Evolutionary conservation across 75 land plant species (phyloP).

Genomic region (Pinus albicaulis): DNA sequence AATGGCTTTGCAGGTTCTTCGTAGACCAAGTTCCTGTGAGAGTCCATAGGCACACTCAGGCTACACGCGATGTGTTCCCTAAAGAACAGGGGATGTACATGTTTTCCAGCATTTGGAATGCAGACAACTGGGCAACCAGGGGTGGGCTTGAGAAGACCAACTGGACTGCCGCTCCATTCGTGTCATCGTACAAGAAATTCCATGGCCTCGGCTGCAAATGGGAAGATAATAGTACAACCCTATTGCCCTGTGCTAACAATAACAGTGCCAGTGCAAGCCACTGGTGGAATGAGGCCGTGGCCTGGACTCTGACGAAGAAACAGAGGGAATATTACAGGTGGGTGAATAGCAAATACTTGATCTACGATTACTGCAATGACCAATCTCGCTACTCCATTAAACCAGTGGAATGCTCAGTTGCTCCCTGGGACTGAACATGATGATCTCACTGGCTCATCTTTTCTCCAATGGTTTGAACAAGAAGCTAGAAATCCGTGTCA

Average conservation of each 20-base stretch:
- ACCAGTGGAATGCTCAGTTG: conserved; percentile 54
- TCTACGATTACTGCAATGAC: conserved; percentile 78
- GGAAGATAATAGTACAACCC: too few species aligned
- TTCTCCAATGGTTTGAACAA: too few species aligned
- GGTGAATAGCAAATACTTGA: conserved; percentile 63
- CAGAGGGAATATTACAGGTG: conserved; percentile 51
- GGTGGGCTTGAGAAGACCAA: conserved; percentile 82
- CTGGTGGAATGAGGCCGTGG: conserved; percentile 76
- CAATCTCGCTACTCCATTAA: conserved; percentile 39
- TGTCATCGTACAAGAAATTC: conserved; percentile 78
- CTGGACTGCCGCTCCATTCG: conserved; percentile 78
- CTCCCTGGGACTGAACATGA: conserved; percentile 11
- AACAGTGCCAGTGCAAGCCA: too few species aligned
- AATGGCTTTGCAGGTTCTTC: conserved; percentile 5
- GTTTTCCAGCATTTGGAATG: conserved; percentile 90
- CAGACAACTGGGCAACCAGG: conserved; percentile 84
- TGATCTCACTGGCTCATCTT: too few species aligned
- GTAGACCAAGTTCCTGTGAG: conserved; percentile 1
- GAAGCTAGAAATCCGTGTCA: too few species aligned
- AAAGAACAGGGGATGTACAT: conserved; percentile 78
- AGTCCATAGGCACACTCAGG: conserved; percentile 6
- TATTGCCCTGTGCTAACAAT: too few species aligned
- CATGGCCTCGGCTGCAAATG: conserved; percentile 59
- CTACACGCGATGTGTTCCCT: conserved; percentile 36
- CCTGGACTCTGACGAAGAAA: conserved; percentile 49